Conservation (phyloP, 2,329 filamentous ascomycete genomes). For the Penicillium sp. region DNA sequence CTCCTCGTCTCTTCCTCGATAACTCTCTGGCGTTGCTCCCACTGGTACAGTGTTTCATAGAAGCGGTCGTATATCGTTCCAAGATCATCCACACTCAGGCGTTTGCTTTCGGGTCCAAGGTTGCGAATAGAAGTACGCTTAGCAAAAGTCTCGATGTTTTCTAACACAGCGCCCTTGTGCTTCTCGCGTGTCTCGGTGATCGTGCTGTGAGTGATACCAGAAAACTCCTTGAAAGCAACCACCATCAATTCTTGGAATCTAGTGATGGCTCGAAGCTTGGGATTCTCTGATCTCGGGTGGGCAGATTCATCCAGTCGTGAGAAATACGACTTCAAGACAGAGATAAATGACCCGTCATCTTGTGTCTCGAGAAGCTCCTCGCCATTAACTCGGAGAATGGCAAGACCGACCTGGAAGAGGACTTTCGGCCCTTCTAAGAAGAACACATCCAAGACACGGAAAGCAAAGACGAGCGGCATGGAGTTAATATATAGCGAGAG, state of each 20-base stretch:
- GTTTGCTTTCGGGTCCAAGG: slow-evolving; percentile 88
- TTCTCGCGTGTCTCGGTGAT: slow-evolving; percentile 81
- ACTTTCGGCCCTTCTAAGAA: slow-evolving; percentile 97
- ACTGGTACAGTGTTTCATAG: slow-evolving; percentile 82
- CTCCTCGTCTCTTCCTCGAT: slow-evolving; percentile 65
- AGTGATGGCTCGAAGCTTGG: slow-evolving; percentile 86
- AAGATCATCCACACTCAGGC: slow-evolving; percentile 73
- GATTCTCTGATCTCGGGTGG: slow-evolving; percentile 88
- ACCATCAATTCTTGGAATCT: slow-evolving; percentile 98
- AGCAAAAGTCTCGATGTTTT: slow-evolving; percentile 93
- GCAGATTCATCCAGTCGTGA: slow-evolving; percentile 86
- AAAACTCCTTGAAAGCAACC: slow-evolving; percentile 96
- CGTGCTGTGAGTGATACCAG: slow-evolving; percentile 84
- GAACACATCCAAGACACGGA: slow-evolving; percentile 92
- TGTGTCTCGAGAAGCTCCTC: slow-evolving; percentile 87
- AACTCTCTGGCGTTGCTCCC: slow-evolving; percentile 70
- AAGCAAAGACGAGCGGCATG: slow-evolving; percentile 96
- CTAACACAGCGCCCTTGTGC: slow-evolving; percentile 87
- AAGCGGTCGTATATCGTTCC: slow-evolving; percentile 89
- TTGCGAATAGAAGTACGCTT: slow-evolving; percentile 95
- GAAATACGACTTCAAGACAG: slow-evolving; percentile 90
- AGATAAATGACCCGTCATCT: slow-evolving; percentile 95
- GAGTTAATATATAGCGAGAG: slow-evolving; percentile 97
- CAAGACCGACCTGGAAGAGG: slow-evolving; percentile 88
- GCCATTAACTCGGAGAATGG: slow-evolving; percentile 94